These are phyloP conservation scores for Mycosarcoma maydis DNA, from an alignment of 1,284 basidiomycete species.

Conservation along the genomic window DNA sequence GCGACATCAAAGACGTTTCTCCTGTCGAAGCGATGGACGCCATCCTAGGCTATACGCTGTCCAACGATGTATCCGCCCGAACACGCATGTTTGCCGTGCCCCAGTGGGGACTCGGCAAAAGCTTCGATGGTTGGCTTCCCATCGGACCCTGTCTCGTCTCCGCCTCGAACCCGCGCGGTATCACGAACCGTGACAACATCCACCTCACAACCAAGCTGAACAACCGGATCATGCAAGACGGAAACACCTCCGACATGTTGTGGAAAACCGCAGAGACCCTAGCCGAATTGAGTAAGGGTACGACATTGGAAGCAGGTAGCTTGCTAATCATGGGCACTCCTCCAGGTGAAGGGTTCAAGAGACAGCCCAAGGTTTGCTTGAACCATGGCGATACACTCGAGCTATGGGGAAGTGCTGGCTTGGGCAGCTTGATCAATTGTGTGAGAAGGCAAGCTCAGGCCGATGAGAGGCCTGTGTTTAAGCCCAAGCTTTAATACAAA, in stretches of 20 bases:
- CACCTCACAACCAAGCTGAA: constrained; percentile 77
- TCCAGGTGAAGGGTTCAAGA: constrained; percentile 77
- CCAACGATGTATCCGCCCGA: constrained; percentile 51
- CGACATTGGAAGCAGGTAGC: constrained; percentile 82
- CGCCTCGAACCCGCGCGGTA: constrained; percentile 68
- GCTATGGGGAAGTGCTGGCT: constrained; percentile 24
- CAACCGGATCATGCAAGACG: constrained; percentile 76
- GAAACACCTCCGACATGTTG: constrained; percentile 72
- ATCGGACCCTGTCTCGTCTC: constrained; percentile 38
- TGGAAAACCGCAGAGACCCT: constrained; percentile 56
- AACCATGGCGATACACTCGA: constrained; percentile 78
- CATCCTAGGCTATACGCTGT: constrained; percentile 49
- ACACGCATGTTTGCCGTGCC: constrained; percentile 53
- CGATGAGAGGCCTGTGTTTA: constrained; percentile 12
- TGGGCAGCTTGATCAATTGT: constrained; percentile 35
- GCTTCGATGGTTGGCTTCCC: constrained; percentile 49
- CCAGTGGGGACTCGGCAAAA: constrained; percentile 55
- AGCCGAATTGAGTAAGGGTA: constrained; percentile 69
- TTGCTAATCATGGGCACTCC: constrained; percentile 75
- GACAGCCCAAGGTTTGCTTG: constrained; percentile 76
- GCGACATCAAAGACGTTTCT: constrained; percentile 36
- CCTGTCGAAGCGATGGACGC: constrained; percentile 29
- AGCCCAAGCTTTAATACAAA: constrained; percentile 16
- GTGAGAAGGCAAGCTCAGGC: constrained; percentile 10
- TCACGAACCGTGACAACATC: constrained; percentile 78